Evolutionary conservation across 176 grass and related monocot genomes (phyloP), one percentile per base, ranked within the genome.

Genomic region (Calamus simplicifolius): DNA sequence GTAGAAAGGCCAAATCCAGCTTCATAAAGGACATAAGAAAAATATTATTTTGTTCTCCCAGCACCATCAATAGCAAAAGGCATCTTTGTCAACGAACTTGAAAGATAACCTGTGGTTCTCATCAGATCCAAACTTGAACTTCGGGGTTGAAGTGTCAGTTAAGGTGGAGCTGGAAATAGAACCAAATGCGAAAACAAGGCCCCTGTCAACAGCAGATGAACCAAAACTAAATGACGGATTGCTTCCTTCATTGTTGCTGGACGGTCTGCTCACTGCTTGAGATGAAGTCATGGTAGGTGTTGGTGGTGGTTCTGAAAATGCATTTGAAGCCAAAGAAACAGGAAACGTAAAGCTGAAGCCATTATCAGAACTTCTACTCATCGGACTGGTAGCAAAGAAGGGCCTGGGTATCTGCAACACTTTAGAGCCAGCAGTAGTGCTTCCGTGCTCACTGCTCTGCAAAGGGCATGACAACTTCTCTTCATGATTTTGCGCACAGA

Each of bases 121-220:
- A 28, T 53, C 62, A 29, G 85, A 82, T 51, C 75, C 75, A n/a
- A 88, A 57, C n/a, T 73, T 83, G 68, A 79, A 87, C 27, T 16
- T 48, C 49, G 72, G 72, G 6, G 0, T 69, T 21, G 48, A 8
- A 55, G 18, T 73, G 0, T 61, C 79, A 19, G 62, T 55, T 25
- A 29, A 18, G 18, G 12, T 18, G 23, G 72, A 60, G 5, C 60
- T n/a, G 31, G 61, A 30, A 1, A 50, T 53, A 1, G 61, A 25
- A 63, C 66, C 49, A 5, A 56, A 66, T 4, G 59, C 54, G 76
- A 89, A 89, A 58, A 73, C 65, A 5, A 72, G 80, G 0, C 12
- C 54, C 16, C 38, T 56, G 2, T 7, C 3, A 12, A 16, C 16
- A 6, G 29, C 64, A 27, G 79, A 19, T 65, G 63, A 73, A 49